Evolutionary conservation across 2,329 filamentous ascomycete genomes (phyloP), one percentile per base, ranked within the genome.

Genomic region (Epichloe brachyelytri): DNA sequence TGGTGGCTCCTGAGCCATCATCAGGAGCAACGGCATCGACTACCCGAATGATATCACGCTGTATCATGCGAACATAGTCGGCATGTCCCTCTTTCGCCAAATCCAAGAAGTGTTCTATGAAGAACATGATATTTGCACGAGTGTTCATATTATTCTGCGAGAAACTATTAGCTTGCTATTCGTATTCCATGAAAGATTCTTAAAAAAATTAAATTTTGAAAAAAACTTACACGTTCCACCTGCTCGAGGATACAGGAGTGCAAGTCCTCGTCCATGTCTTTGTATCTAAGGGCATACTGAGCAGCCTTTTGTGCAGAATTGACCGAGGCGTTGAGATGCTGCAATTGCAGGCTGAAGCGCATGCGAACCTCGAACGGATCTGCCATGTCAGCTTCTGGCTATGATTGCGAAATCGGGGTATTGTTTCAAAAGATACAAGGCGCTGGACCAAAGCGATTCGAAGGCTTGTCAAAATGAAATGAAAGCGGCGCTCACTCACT

Each of bases 331-430:
- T 90, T 95, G 55, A 98, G 81, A 65, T 93, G 87, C 58, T 94
- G 85, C 22, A 98, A 80, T 65, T 93, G 86, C 49, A 79, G 79
- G 49, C 88, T 96, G 75, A 98, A 98, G 69, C 89, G 89, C 80
- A 98, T 90, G 64, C 93, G 90, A 60, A 97, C 91, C 74, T 97
- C 93, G 68, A 98, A 98, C 5, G 94, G 93, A 70, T 98, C 90
- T 46, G 76, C 71, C 76, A 80, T 81, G 30, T 36, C 33, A 17
- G 41, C 46, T 40, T 52, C 14, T 17, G 17, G 39, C 12, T 41
- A 3, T 14, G 19, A 15, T 26, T 47, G 45, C 19, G 34, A 39
- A 19, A 15, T 47, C 15, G 7, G 20, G 36, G 26, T 17, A 15
- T 47, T 12, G 20, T 43, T 20, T 12, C 17, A 6, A 10, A 5